Conservation (phyloP, 2,329 filamentous ascomycete genomes). For the Alternaria ventricosa region DNA sequence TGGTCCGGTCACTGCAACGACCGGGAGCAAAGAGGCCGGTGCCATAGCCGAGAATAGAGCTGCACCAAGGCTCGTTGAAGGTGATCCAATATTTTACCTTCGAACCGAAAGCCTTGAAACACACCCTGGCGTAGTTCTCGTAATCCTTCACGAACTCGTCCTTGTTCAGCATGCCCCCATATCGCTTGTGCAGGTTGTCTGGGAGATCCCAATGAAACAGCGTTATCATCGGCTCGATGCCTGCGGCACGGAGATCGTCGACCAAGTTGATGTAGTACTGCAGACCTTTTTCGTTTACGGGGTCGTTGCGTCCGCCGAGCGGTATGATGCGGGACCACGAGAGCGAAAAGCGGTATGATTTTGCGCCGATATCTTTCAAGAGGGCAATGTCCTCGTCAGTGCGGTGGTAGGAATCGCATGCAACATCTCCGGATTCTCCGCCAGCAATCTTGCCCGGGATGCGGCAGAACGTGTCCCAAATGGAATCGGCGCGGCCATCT, state of each 20-base stretch:
- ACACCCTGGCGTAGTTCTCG: conserved; percentile 75
- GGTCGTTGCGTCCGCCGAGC: conserved; percentile 81
- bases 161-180: conserved; percentile 81
- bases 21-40: conserved; percentile 81
- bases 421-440: conserved; percentile 74
- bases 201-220: conserved; percentile 90
- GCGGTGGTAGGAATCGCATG: conserved; percentile 87
- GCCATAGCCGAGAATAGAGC: conserved; percentile 79
- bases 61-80: conserved; percentile 91
- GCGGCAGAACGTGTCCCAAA: conserved; percentile 89
- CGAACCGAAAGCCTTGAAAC: conserved; percentile 74
- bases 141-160: conserved; percentile 84
- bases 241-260: conserved; percentile 76
- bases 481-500: conserved; percentile 81
- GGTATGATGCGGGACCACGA: conserved; percentile 86
- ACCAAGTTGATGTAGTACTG: conserved; percentile 81
- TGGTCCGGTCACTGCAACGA: conserved; percentile 76
- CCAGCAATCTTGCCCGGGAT: conserved; percentile 84
- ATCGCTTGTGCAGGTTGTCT: conserved; percentile 77
- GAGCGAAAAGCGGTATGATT: conserved; percentile 82
- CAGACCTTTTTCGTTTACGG: conserved; percentile 78
- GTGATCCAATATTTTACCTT: conserved; percentile 90
- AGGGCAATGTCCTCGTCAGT: conserved; percentile 78
- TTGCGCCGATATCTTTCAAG: conserved; percentile 74
- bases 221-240: conserved; percentile 81